Base-by-base conservation (phyloP, 2,329 filamentous ascomycete genomes). In the Arthrobotrys sinensis region DNA sequence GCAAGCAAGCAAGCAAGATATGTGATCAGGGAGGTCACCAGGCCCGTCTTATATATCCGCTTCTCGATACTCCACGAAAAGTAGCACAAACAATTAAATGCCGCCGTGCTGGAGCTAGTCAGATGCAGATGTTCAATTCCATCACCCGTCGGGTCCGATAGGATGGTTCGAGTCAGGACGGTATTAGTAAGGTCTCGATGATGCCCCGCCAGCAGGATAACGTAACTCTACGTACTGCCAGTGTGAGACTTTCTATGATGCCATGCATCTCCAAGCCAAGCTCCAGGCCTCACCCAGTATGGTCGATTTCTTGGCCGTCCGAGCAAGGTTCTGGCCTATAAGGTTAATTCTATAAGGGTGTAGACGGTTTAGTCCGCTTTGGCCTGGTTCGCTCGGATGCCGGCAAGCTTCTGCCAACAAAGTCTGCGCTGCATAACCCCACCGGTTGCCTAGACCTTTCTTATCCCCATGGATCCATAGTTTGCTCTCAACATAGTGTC, bases 141-240 rank as follows among this genome's bases (percentile, higher is more conserved):
- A n/a, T 43, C 8, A 46, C n/a, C n/a, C n/a, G n/a, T 16, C 46
- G 46, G 46, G 19, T 28, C 46, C 19, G 46, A 50, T 50, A 21
- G 46, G 21, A 28, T 28, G 24, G 24, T 28, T 28, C 24, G 24
- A 28, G 24, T 28, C 24, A 28, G 24, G 24, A 38, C 6, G 36
- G 12, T 38, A 38, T 38, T 12, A 38, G 8, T 38, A 38, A 38
- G 36, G 36, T 38, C 36, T 12, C 36, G 36, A 52, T 12, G 8
- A 11, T 66, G 50, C 69, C 62, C 69, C 69, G 62, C 69, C 69
- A 14, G 32, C 68, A 57, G 32, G 62, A 75, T 66, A 73, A 75
- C 70, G 70, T 75, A 75, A 75, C 70, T 28, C 50, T 4, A 40
- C 24, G 28, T 43, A 34, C 8, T 21, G 14, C 14, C 40, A 14